Conservation (phyloP, 352 stramenopile species). For the Phytopythium boreale region DNA sequence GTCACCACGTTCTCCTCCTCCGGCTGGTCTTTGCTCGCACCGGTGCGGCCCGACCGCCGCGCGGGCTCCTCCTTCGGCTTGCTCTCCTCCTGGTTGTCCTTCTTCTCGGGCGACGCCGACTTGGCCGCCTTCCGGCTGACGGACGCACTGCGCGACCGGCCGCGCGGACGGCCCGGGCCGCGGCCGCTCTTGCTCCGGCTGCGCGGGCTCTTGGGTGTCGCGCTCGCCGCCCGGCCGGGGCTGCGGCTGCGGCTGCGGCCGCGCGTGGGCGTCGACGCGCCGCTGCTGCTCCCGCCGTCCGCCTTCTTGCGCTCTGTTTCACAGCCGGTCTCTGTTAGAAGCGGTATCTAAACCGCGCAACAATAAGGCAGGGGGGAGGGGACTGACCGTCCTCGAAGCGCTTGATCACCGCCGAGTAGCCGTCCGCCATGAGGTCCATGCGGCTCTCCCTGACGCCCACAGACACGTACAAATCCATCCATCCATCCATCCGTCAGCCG, state of each 20-base stretch:
- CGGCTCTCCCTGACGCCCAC: slow-evolving; percentile 62
- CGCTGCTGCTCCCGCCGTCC: slow-evolving; percentile 12
- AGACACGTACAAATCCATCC: neutral
- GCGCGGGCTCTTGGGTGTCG: slow-evolving; percentile 34
- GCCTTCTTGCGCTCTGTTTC: slow-evolving; percentile 53
- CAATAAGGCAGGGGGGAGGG: neutral
- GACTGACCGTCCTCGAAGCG: slow-evolving; percentile 61
- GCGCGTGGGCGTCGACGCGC: slow-evolving; percentile 17
- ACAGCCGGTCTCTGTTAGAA: neutral
- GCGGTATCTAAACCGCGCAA: too few relatives aligned
- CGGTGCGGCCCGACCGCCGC: neutral
- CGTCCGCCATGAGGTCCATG: slow-evolving; percentile 75
- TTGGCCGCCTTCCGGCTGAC: slow-evolving; percentile 31
- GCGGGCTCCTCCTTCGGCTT: slow-evolving; percentile 8
- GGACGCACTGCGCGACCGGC: slow-evolving; percentile 65
- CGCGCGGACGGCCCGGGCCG: slow-evolving; percentile 29
- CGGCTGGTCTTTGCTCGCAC: slow-evolving; percentile 13
- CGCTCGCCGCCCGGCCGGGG: slow-evolving; percentile 31
- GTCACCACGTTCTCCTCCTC: slow-evolving; percentile 11
- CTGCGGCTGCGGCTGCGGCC: slow-evolving; percentile 37
- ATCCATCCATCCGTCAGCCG: neutral
- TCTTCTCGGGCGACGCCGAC: slow-evolving; percentile 7
- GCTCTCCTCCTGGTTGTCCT: slow-evolving; percentile 18
- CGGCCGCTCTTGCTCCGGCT: slow-evolving; percentile 23
- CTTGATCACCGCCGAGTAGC: slow-evolving; percentile 69